phyloP scores from a whole-genome alignment of 75 land plant species.

The Picea sitchensis region DNA sequence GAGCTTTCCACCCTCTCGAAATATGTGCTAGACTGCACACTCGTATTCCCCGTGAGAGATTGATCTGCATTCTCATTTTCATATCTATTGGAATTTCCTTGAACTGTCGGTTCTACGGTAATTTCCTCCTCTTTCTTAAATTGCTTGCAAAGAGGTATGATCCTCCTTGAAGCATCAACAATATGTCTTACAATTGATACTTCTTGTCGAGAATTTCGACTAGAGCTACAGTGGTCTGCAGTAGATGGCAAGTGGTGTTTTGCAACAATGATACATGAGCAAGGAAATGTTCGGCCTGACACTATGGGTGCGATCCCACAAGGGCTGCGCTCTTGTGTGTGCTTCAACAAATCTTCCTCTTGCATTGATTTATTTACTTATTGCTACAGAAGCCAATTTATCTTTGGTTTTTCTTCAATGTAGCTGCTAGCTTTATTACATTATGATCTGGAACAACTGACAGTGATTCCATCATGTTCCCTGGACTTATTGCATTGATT shows the following conservation, averaged over 20 bases:
- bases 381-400: constrained; percentile 43
- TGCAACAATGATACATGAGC: constrained; percentile 30
- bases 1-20: too few species aligned
- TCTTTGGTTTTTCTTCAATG: constrained; percentile 50
- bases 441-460: constrained; percentile 40
- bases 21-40: neutral
- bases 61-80: neutral
- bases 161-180: constrained; percentile 32
- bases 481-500: constrained; percentile 18
- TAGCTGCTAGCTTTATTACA: constrained; percentile 57
- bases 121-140: constrained; percentile 39
- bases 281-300: constrained; percentile 20
- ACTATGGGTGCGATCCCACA: constrained; percentile 12
- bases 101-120: constrained; percentile 6
- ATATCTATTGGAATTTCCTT: constrained; percentile 1
- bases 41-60: neutral
- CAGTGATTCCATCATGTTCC: constrained; percentile 4
- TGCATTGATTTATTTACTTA: constrained; percentile 20
- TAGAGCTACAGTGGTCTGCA: constrained; percentile 48
- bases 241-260: constrained; percentile 48
- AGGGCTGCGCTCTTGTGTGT: constrained; percentile 9
- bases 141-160: constrained; percentile 57
- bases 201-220: constrained; percentile 58
- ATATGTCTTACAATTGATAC: constrained; percentile 27
- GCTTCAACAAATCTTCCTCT: constrained; percentile 17